Conservation (phyloP, 176 grass and related monocot species). For the Bothriochloa decipiens region DNA sequence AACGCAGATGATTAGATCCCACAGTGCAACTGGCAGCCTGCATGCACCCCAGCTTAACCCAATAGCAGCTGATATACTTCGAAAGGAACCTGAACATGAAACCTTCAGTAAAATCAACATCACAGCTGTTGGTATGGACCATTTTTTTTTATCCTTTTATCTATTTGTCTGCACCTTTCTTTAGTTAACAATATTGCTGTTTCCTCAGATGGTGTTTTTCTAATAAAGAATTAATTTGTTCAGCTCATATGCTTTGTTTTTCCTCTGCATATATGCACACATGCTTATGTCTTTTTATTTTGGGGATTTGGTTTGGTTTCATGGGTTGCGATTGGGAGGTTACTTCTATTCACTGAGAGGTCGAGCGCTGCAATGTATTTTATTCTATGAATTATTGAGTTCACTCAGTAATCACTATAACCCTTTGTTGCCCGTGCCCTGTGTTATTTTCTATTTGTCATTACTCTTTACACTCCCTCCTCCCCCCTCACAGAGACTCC, state of each 20-base stretch:
- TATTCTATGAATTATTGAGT: constrained; percentile 7
- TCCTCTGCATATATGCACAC: too few species aligned
- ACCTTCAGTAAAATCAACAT: constrained; percentile 82
- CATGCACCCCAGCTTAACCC: constrained; percentile 80
- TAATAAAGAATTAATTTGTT: too few species aligned
- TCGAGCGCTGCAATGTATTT: neutral
- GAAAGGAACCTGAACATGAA: constrained; percentile 90
- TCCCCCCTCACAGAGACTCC: constrained; percentile 56
- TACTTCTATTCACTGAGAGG: neutral
- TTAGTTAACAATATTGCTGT: too few species aligned
- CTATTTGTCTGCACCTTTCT: too few species aligned
- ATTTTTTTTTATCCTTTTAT: constrained; percentile 11
- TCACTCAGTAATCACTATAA: neutral
- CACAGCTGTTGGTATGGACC: constrained; percentile 71
- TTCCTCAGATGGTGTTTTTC: too few species aligned
- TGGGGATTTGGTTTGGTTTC: too few species aligned
- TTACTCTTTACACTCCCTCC: neutral
- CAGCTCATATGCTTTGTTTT: too few species aligned
- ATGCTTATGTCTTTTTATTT: too few species aligned
- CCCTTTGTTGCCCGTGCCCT: neutral
- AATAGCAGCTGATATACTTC: constrained; percentile 91
- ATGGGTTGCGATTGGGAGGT: too few species aligned
- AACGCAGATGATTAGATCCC: constrained; percentile 84
- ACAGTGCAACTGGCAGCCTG: constrained; percentile 82
- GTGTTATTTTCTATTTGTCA: neutral